Base-by-base conservation (phyloP, 139 green algal species). In the Auxenochlorella pyrenoidosa region DNA sequence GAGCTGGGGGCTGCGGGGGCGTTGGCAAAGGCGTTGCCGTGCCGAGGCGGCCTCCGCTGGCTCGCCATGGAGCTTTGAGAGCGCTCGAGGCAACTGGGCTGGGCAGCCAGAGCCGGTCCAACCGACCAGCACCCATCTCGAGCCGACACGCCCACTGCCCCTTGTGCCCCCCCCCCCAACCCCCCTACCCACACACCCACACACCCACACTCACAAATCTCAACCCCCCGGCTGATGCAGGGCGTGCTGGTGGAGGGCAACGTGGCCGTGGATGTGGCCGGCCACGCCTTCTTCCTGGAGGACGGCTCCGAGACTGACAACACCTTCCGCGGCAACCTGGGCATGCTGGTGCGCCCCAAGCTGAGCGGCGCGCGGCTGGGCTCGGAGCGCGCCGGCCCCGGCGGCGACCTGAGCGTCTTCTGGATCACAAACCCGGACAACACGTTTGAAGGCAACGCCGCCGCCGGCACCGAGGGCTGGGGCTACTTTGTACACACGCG, bases 391-490 rank as follows among this genome's bases (percentile, higher is more conserved):
- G 75, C 30, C 24, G 75, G 75, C 41, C 28, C 75, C 28, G 32
- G 32, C 5, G 75, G 75, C 26, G 75, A 81, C 75, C 75, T 81
- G 26, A 65, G 41, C 13, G 75, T 81, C 1, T 81, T 43, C 28
- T 81, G 75, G 75, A 81, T 81, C 44, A 81, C 75, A 24, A 81
- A 81, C 43, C 75, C 75, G 12, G 75, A 81, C 75, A 81, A 81
- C 43, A 66, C 75, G 26, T 65, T 81, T 22, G 75, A 81, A 28
- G 75, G 43, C 41, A 81, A 81, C 43, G 75, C 34, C 16, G 75
- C 75, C 18, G 75, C 75, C 21, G 75, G 44, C 75, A 81, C 75
- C 28, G 75, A 81, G 75, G 75, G 75, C 13, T 81, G 75, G 75
- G 75, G 75, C 43, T 81, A 66, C 75, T 81, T 81, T 12, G 30